phyloP scores from a whole-genome alignment of 495 filamentous ascomycete species.

The Talaromyces ruber region DNA sequence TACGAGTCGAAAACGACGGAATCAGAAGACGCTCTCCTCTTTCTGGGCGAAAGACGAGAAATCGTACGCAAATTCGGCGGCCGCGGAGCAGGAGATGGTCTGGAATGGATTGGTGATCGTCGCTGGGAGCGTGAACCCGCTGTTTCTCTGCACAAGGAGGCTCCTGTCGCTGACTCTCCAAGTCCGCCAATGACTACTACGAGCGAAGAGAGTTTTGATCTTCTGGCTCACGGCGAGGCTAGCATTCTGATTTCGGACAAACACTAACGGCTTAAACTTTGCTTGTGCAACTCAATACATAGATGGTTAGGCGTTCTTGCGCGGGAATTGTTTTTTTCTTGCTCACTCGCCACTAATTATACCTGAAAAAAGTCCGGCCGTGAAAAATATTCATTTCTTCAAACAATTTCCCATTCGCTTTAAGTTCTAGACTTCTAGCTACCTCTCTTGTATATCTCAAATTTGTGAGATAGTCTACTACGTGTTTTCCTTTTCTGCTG shows the following conservation, averaged over 20 bases:
- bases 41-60: constrained; percentile 39
- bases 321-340: background rate
- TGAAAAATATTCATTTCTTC: background rate
- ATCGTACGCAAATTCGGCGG: constrained; percentile 18
- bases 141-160: background rate
- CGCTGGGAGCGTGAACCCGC: constrained; percentile 12
- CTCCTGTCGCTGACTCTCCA: constrained; percentile 2
- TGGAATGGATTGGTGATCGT: constrained; percentile 47
- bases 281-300: background rate
- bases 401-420: background rate
- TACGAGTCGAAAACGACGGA: constrained; percentile 8
- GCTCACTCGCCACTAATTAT: background rate
- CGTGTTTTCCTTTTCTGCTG: background rate
- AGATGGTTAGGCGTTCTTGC: background rate
- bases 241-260: constrained; percentile 27
- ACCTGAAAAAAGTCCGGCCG: background rate
- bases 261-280: background rate
- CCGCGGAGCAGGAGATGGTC: constrained; percentile 36
- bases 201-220: constrained; percentile 59
- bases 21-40: constrained; percentile 13
- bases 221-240: constrained; percentile 39
- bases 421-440: background rate
- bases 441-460: background rate
- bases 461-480: background rate
- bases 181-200: constrained; percentile 31